Conservation (phyloP, 352 stramenopile species). For the Globisporangium cystogenes region DNA sequence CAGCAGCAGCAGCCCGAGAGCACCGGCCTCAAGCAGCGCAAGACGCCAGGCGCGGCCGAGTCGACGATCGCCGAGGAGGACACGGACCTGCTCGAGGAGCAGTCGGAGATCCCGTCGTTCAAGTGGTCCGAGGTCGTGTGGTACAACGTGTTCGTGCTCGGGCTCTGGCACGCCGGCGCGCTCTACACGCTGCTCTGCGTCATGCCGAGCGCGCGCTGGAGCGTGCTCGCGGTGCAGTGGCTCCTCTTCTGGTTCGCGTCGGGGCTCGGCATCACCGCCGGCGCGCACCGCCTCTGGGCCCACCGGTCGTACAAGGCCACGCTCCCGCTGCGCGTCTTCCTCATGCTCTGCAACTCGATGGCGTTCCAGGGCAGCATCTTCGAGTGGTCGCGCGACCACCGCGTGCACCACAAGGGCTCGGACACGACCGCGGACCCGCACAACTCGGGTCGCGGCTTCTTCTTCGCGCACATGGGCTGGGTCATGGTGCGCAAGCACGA, state of each 20-base stretch:
- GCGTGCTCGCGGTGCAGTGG: conserved; percentile 61
- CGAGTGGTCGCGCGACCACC: conserved; percentile 98
- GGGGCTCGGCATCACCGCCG: conserved; percentile 96
- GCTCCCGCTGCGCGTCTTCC: conserved; percentile 86
- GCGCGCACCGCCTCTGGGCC: conserved; percentile 96
- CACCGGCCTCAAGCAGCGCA: conserved; percentile 8
- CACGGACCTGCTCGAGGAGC: conserved; percentile 22
- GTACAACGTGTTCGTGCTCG: conserved; percentile 77
- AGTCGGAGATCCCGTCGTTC: conserved; percentile 35
- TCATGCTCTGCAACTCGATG: conserved; percentile 98
- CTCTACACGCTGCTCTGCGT: conserved; percentile 69
- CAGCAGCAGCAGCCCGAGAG: background rate
- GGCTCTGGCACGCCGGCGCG: conserved; percentile 63
- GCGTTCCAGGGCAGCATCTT: conserved; percentile 96
- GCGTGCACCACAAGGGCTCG: conserved; percentile 98
- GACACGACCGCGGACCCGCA: conserved; percentile 94
- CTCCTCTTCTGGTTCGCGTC: conserved; percentile 58
- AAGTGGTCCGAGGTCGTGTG: conserved; percentile 75
- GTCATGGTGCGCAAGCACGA: conserved; percentile 98
- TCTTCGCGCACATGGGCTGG: conserved; percentile 99
- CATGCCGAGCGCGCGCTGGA: conserved; percentile 34
- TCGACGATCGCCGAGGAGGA: conserved; percentile 38
- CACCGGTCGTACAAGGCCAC: conserved; percentile 95
- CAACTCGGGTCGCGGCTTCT: conserved; percentile 97
- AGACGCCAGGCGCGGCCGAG: background rate